Conservation (phyloP, 176 grass and related monocot genomes). For the Lolium perenne region DNA sequence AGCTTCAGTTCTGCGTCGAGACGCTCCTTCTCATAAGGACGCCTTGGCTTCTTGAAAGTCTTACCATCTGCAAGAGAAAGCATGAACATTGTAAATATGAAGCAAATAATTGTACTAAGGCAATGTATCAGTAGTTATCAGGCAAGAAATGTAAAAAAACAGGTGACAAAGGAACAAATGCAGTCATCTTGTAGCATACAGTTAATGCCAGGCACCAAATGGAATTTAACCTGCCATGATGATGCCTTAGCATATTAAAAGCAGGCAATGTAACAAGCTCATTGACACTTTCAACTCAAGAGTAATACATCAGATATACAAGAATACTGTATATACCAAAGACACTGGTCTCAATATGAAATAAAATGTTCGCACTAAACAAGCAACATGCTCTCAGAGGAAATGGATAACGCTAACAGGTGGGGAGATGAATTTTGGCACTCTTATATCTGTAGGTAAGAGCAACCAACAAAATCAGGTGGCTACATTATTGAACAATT, state of each 20-base stretch:
- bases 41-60: constrained; percentile 77
- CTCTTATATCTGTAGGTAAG: no score
- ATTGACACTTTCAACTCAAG: neutral
- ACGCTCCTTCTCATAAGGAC: constrained; percentile 84
- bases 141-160: no score
- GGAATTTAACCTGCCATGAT: neutral
- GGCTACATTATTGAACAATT: neutral
- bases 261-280: neutral
- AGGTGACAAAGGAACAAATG: neutral
- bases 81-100: neutral
- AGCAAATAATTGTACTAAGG: no score
- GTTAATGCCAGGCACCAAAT: neutral
- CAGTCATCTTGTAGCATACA: neutral
- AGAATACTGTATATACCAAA: neutral
- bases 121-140: neutral
- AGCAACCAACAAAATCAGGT: neutral
- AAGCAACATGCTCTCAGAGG: neutral
- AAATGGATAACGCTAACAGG: neutral
- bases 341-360: neutral
- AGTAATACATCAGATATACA: neutral
- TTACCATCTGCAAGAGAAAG: constrained; percentile 60
- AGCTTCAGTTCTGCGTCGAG: constrained; percentile 72
- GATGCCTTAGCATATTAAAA: neutral
- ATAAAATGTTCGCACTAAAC: neutral
- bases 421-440: neutral